These are phyloP conservation scores for Flaveria brownii DNA, from an alignment of 129 eudicot genomes.

Conservation along the genomic window DNA sequence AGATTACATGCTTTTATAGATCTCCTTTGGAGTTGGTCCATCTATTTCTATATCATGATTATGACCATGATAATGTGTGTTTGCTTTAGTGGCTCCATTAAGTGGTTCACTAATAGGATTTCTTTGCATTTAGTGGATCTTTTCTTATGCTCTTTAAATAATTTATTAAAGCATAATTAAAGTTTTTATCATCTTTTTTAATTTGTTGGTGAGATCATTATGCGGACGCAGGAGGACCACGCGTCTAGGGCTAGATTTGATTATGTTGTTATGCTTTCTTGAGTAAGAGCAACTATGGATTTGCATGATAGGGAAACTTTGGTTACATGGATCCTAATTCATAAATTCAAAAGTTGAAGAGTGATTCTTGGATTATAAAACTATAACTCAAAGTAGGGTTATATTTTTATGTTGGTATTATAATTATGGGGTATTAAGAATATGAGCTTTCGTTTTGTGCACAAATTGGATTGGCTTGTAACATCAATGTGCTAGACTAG, in stretches of 20 bases:
- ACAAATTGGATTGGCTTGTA: too few relatives aligned
- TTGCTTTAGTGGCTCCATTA: conserved; percentile 25
- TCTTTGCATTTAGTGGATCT: conserved; percentile 31
- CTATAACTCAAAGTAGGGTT: too few relatives aligned
- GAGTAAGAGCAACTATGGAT: conserved; percentile 34
- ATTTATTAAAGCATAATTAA: conserved; percentile 35
- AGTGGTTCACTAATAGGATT: conserved; percentile 34
- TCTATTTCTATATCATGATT: conserved; percentile 7
- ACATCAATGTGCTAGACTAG: too few relatives aligned
- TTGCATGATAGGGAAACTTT: conserved; percentile 27
- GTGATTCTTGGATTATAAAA: conserved; percentile 4
- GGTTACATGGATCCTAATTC: conserved; percentile 16
- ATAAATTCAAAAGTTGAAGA: neutral
- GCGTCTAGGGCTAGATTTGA: conserved; percentile 26
- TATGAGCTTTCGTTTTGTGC: too few relatives aligned
- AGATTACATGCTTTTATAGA: conserved; percentile 52
- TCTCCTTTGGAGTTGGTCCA: conserved; percentile 34
- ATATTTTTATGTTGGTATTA: too few relatives aligned
- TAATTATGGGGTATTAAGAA: too few relatives aligned
- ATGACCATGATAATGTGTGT: conserved; percentile 28
- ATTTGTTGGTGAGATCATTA: conserved; percentile 10
- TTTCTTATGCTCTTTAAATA: conserved; percentile 16
- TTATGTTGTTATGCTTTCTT: conserved; percentile 1
- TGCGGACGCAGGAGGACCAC: conserved; percentile 41
- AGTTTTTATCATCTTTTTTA: conserved; percentile 7